Conservation (phyloP, 2,329 filamentous ascomycete species). For the Magnaporthiopsis incrustans region DNA sequence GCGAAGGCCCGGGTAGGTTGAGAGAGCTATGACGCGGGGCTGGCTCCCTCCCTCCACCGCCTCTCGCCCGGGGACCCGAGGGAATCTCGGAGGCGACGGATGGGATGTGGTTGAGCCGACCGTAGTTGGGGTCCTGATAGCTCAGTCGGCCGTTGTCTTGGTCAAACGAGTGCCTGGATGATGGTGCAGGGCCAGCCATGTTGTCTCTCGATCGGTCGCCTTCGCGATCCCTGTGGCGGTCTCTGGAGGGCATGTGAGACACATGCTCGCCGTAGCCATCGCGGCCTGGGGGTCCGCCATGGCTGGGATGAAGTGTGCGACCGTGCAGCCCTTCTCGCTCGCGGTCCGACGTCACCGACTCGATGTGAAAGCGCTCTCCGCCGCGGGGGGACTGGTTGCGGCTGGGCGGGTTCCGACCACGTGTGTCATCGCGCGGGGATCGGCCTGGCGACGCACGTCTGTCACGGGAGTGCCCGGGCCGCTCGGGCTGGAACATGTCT, state of each 20-base stretch:
- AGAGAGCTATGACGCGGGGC: conserved; percentile 16
- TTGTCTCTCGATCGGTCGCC: conserved; percentile 26
- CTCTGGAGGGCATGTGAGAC: conserved; percentile 10
- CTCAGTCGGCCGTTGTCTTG: conserved; percentile 40
- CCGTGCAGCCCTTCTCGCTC: conserved; percentile 2
- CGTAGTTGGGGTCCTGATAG: conserved; percentile 55
- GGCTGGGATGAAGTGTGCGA: neutral
- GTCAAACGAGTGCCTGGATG: conserved; percentile 30
- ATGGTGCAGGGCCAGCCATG: conserved; percentile 26
- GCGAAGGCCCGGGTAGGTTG: conserved; percentile 30
- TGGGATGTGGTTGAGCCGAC: conserved; percentile 48
- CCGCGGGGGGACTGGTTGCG: conserved; percentile 43
- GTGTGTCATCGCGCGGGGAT: conserved; percentile 33
- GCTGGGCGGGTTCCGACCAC: conserved; percentile 29
- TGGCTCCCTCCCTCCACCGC: conserved; percentile 23
- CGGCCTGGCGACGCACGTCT: conserved; percentile 26
- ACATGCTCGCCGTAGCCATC: conserved; percentile 3
- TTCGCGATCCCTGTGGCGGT: conserved; percentile 25
- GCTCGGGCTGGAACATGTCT: conserved; percentile 38
- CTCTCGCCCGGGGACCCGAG: conserved; percentile 45
- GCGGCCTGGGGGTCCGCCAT: neutral
- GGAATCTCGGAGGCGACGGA: conserved; percentile 36
- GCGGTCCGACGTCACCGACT: conserved; percentile 4
- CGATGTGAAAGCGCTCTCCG: conserved; percentile 22
- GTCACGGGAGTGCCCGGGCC: conserved; percentile 37